Evolutionary conservation across 176 grass and related monocot species (phyloP).

Genomic region (Rhynchospora tenuis): DNA sequence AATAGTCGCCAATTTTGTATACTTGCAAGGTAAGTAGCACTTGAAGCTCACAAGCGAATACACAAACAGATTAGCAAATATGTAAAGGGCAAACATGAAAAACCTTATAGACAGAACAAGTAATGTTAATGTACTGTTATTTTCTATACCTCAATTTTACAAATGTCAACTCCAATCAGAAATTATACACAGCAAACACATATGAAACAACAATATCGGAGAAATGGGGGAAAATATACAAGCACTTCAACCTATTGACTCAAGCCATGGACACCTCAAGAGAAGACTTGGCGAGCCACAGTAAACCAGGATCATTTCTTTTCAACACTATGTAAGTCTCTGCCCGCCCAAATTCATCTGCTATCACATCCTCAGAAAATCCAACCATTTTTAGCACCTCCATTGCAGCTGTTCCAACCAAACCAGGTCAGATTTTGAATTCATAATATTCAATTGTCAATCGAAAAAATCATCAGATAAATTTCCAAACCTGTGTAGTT

Average conservation of each 20-base stretch:
- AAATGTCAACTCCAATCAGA: background rate
- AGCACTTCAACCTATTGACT: constrained; percentile 6
- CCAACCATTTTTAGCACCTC: constrained; percentile 89
- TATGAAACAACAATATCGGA: background rate
- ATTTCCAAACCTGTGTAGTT: constrained; percentile 52
- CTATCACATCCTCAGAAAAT: constrained; percentile 62
- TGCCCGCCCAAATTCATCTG: constrained; percentile 47
- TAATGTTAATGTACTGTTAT: background rate
- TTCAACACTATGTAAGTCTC: constrained; percentile 83
- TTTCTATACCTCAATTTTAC: background rate
- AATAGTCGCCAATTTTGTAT: background rate
- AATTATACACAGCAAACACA: background rate
- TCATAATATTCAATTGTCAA: background rate
- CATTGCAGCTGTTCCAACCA: constrained; percentile 59
- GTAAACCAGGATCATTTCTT: constrained; percentile 83
- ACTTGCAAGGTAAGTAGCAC: background rate
- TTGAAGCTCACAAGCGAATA: too few relatives aligned
- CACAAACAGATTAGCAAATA: background rate
- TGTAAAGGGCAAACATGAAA: background rate
- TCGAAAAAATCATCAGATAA: background rate
- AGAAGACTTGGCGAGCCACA: constrained; percentile 86
- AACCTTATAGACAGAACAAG: background rate
- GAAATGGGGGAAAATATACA: background rate
- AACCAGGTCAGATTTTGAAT: background rate
- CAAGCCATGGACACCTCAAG: constrained; percentile 73